A percentile compares a stretch with the other conserved stretches of the same genome.
phyloP scores from a whole-genome alignment of 345 rosid species.

The Hibiscus mutabilis region DNA sequence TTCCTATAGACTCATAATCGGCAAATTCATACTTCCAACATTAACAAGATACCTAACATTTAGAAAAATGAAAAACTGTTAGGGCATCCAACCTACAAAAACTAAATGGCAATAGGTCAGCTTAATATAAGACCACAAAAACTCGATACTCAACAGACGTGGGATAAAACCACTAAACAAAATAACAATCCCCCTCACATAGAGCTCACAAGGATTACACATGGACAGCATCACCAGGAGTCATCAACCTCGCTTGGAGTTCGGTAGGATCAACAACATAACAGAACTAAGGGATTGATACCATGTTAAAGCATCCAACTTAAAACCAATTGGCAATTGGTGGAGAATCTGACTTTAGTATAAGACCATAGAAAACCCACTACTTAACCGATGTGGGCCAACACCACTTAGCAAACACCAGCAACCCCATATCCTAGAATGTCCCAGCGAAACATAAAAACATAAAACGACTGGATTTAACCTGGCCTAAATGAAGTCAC shows the following conservation, averaged over 20 bases:
- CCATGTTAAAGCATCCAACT: background rate
- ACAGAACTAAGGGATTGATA: background rate
- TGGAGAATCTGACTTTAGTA: background rate
- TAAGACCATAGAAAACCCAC: background rate
- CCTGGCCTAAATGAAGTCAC: background rate
- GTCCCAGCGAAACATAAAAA: background rate
- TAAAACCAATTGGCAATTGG: background rate
- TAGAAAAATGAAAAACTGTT: too few species aligned
- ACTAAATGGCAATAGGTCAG: background rate
- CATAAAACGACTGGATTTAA: background rate
- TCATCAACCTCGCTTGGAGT: too few species aligned
- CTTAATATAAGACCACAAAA: background rate
- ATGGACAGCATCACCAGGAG: background rate
- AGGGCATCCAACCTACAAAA: too few species aligned
- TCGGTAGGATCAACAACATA: background rate
- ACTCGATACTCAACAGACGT: background rate
- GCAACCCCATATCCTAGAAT: background rate
- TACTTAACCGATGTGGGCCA: background rate
- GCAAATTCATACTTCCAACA: too few species aligned
- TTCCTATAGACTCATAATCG: too few species aligned
- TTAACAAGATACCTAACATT: too few species aligned
- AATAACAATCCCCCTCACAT: background rate
- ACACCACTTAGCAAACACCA: background rate
- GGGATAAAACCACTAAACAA: background rate
- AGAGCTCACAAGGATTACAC: background rate